Base-by-base conservation (phyloP, 805 yeast species). In the Jamesozyma piceae region DNA sequence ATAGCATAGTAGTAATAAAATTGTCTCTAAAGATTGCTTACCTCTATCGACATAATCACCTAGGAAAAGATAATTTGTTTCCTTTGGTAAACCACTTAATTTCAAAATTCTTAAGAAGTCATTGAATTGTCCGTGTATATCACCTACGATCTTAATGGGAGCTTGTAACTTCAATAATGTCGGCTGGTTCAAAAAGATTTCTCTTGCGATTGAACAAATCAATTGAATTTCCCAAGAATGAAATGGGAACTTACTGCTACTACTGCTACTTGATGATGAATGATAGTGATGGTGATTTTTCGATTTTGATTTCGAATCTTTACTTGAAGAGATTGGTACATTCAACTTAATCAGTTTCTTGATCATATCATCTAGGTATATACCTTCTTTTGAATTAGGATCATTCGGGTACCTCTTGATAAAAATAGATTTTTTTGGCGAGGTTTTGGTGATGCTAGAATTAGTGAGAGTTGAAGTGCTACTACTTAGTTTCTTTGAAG, bases 21-120 rank as follows among this genome's bases (percentile, higher is more conserved):
- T 88, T 0, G 98, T 92, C 62, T 92, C 98, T 48, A 92, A 67
- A 3, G 94, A 82, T 66, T 92, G 98, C 64, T 92, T 92, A 43
- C 98, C 98, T 51, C 98, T 75, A 65, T 92, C 98, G 40, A 92
- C 97, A 64, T 92, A 92, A 66, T 92, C 98, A 33, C 98, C 98
- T 37, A 92, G 65, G 54, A 92, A 92, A 50, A 92, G 67, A 65
- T 87, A 92, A 63, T 92, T 92, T 8, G 96, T 78, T 49, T 82
- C 78, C 2, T 96, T 95, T 9, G 98, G 98, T 60, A 87, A 84
- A 21, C 98, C 98, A 67, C 97, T 87, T 66, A 88, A 80, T 47
- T 94, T 87, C 64, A 92, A 82, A 47, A 92, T 76, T 51, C 98
- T 75, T 51, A 92, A 77, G 51, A 92, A 71, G 64, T 92, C 98